These are phyloP conservation scores for Ceratobasidium sp. DNA, from an alignment of 1,284 basidiomycete species.

Conservation along the genomic window DNA sequence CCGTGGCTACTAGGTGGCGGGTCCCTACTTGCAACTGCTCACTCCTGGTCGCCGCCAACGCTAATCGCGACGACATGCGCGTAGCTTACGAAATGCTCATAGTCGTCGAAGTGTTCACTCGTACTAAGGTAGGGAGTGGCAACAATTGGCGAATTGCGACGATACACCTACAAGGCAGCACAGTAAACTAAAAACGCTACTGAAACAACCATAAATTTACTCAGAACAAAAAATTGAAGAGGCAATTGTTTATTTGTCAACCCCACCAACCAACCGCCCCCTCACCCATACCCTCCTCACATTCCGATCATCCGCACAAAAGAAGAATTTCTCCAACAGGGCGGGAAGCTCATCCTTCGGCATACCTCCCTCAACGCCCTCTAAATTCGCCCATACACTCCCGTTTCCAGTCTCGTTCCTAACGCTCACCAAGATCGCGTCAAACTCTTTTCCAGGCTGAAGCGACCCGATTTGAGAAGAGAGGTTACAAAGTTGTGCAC, in stretches of 20 bases:
- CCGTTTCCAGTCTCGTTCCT: conserved; percentile 65
- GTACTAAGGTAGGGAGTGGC: too few relatives aligned
- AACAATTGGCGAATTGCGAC: too few relatives aligned
- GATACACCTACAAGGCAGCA: too few relatives aligned
- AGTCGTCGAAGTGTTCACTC: too few relatives aligned
- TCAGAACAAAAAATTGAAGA: too few relatives aligned
- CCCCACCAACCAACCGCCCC: conserved; percentile 82
- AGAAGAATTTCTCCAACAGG: conserved; percentile 77
- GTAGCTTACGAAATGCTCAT: too few relatives aligned
- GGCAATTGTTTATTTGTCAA: conserved; percentile 47
- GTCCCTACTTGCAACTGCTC: too few relatives aligned
- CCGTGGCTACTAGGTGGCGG: too few relatives aligned
- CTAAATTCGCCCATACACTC: conserved; percentile 69
- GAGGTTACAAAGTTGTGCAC: conserved; percentile 86
- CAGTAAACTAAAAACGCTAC: too few relatives aligned
- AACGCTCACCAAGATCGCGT: conserved; percentile 81
- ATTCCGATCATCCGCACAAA: conserved; percentile 90
- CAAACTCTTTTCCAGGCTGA: conserved; percentile 86
- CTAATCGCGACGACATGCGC: too few relatives aligned
- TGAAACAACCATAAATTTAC: too few relatives aligned
- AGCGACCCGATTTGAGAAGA: conserved; percentile 83
- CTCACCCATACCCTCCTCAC: conserved; percentile 88
- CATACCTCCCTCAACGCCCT: conserved; percentile 56
- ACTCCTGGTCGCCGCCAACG: too few relatives aligned
- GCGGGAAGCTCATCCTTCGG: conserved; percentile 51